A percentile compares a stretch with the other conserved stretches of the same genome.
These are phyloP conservation scores for Metarhizium humberi DNA, from an alignment of 2,329 filamentous ascomycete species.

Conservation along the genomic window DNA sequence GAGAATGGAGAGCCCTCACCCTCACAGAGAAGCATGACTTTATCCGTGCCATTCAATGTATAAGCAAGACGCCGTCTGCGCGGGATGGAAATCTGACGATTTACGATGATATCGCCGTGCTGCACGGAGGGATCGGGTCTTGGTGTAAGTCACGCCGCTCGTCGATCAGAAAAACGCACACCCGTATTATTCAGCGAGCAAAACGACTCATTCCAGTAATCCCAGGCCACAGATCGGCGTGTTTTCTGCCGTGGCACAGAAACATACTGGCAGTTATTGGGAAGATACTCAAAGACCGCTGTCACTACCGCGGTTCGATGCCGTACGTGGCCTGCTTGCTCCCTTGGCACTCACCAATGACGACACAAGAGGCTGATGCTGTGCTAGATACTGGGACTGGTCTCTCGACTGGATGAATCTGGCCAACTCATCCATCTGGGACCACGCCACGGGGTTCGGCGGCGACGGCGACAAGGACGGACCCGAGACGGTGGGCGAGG, in stretches of 20 bases:
- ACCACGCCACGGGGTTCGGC: conserved; percentile 8
- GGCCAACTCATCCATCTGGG: conserved; percentile 9
- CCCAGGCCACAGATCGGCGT: conserved; percentile 5
- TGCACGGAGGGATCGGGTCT: conserved; percentile 5
- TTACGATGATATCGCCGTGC: conserved; percentile 3
- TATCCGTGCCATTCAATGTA: neutral
- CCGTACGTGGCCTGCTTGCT: neutral
- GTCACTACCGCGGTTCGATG: neutral
- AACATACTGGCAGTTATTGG: neutral
- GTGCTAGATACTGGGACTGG: conserved; percentile 7
- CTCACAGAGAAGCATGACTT: conserved; percentile 1
- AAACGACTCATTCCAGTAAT: neutral
- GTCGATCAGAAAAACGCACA: neutral
- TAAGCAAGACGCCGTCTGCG: neutral
- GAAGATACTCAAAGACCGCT: neutral
- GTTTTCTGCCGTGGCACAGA: conserved; percentile 5
- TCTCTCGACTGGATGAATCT: conserved; percentile 10
- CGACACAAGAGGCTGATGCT: neutral
- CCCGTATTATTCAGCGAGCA: neutral
- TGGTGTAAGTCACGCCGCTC: conserved; percentile 1
- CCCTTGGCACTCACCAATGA: neutral
- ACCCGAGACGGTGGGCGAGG: conserved; percentile 4
- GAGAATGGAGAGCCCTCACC: conserved; percentile 3
- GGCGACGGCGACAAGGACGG: conserved; percentile 8
- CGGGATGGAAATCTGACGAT: neutral